phyloP scores from a whole-genome alignment of 2,329 filamentous ascomycete species.

The Fusarium sp. region DNA sequence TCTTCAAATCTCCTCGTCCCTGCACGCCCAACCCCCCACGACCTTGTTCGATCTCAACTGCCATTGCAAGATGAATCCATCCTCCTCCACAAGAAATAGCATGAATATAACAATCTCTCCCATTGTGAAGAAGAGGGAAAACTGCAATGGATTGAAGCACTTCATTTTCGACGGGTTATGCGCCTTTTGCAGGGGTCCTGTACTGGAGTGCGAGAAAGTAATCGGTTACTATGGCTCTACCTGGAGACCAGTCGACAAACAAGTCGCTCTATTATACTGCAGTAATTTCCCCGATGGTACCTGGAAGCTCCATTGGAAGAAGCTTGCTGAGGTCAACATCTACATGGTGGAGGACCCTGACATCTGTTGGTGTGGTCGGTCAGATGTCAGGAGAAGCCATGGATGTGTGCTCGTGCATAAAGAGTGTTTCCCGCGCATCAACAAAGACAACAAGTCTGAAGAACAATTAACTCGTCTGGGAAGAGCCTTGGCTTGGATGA shows the following conservation, averaged over 20 bases:
- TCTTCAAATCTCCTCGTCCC: background rate
- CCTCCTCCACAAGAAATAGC: background rate
- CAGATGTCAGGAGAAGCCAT: background rate
- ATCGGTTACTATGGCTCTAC: no score
- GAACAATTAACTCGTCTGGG: background rate
- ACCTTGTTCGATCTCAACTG: background rate
- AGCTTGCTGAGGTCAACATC: background rate
- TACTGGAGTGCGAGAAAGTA: background rate
- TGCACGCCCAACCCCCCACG: no score
- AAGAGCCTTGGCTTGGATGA: background rate
- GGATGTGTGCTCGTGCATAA: background rate
- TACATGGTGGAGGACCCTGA: accelerated
- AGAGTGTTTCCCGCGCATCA: background rate
- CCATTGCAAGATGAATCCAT: background rate
- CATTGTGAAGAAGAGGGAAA: background rate
- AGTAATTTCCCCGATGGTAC: background rate
- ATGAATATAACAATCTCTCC: background rate
- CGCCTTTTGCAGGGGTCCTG: background rate
- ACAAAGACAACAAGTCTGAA: background rate
- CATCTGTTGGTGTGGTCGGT: background rate
- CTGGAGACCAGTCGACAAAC: background rate
- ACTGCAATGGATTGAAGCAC: background rate
- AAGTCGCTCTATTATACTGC: background rate
- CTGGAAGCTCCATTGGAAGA: background rate
- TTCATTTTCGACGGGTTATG: background rate